Base-by-base conservation (phyloP, 805 yeast species). In the Cyberlindnera amylophila region DNA sequence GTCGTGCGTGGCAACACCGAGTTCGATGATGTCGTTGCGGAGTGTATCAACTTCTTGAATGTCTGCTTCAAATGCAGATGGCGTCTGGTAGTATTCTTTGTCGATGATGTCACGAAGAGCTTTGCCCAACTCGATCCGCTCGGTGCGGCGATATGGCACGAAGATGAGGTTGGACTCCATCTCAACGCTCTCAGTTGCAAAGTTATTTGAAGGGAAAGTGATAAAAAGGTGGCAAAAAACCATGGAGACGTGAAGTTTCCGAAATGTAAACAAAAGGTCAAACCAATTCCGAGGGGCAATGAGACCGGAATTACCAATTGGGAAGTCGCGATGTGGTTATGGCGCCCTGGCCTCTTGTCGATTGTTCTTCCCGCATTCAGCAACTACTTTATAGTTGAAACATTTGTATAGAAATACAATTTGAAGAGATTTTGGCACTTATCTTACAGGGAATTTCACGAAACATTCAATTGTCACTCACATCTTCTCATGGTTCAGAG, bases 71-170 rank as follows among this genome's bases (percentile, higher is more conserved):
- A 70, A 73, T n/a, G 60, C 65, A 10, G 65, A 54, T 3, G 75
- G 59, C 10, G 69, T 61, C 49, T 73, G 79, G 41, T 65, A 67
- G 38, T 67, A 69, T 40, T 77, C 81, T 23, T 62, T 55, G 32
- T 72, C 64, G 29, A 82, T 81, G 28, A 76, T 58, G 11, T 62
- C 63, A 3, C 69, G 55, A 7, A 76, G 55, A 15, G 62, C 65
- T 1, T 52, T 54, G 3, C 66, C 70, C 6, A 81, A 49, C 37
- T 70, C 70, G 3, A 72, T 53, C 7, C 62, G 60, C 26, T 63
- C 58, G 0, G 83, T 70, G 41, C 68, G 65, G 36, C 82, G 64
- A 16, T 71, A 65, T 0, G 85, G 84, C 3, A 81, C 62, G 44
- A 65, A 66, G 14, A 79, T 56, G 31, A 80, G 58, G 45, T 77